Evolutionary conservation across 148 eudicot genomes (phyloP), one percentile per base, ranked within the genome.

Genomic region (Vaccinium corymbosum): DNA sequence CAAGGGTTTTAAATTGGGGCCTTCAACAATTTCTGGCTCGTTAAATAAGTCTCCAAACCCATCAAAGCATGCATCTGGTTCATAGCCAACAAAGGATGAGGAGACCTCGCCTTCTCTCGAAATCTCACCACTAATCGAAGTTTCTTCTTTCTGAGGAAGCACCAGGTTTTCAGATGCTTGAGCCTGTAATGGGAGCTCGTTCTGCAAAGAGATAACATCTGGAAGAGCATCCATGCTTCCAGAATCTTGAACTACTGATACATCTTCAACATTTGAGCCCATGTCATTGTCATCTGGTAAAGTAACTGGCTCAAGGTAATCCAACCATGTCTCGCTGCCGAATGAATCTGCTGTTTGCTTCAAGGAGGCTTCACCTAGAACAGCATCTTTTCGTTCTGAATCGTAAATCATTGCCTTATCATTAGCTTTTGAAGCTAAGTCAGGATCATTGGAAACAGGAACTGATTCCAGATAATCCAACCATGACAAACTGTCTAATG

Each of bases 11-110:
- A 85, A 51, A 73, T 50, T 77, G 51, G 93, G 91, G 57, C 86
- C 92, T 46, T 50, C 86, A 64, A 50, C 83, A 79, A 64, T 82
- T 83, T 96, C 98, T 52, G 97, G 97, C 84, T 97, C 99, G 87
- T 92, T 88, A 82, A 93, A 97, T 80, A 97, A 83, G 83, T 87
- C 98, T 70, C 92, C 97, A 88, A 96, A 86, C 46, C 94, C 97
- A 81, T 88, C 94, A 85, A 92, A 93, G 51, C 86, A 48, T 38
- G 74, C 50, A 25, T 77, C 57, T 49, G 35, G 38, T 25, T 49
- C 35, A 49, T 12, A 50, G 53, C 57, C 80, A 49, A 77, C 12
- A 51, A 14, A 59, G 12, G 59, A 25, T 7, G 80, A 51, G 17
- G 80, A 77, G 56, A 12, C 80, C 59, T 51, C 80, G 1, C 32